Percentiles rank a stretch among this genome's conserved stretches.
Evolutionary conservation across 139 green algal species (phyloP).

Genomic region (Astrephomene gubernaculifera): DNA sequence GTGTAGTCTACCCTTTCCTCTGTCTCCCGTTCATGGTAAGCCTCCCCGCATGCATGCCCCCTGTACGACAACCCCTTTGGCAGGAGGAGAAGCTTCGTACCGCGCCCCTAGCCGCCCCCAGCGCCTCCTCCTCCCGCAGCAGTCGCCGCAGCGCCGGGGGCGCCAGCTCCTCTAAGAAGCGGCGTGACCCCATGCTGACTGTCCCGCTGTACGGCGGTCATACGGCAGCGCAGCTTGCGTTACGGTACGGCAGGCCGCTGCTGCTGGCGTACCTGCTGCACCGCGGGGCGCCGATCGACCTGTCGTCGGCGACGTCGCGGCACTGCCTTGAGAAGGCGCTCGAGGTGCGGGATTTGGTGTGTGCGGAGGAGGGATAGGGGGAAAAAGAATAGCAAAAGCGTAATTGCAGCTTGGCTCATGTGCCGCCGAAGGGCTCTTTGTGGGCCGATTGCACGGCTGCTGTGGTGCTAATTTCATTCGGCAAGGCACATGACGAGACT

Average conservation of each 20-base stretch:
- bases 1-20: no score
- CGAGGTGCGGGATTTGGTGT: conserved; percentile 7
- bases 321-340: conserved; percentile 43
- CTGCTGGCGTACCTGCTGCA: conserved; percentile 44
- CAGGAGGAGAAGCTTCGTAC: conserved; percentile 34
- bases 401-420: no score
- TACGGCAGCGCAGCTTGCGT: conserved; percentile 25
- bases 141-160: neutral
- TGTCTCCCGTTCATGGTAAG: no score
- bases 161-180: neutral
- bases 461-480: no score
- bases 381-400: no score
- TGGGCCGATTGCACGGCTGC: no score
- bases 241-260: conserved; percentile 36
- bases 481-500: no score
- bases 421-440: no score
- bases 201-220: conserved; percentile 42
- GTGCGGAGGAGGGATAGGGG: no score
- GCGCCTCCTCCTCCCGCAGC: no score
- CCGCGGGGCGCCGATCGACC: conserved; percentile 33
- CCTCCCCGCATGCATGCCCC: no score
- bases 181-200: conserved; percentile 34
- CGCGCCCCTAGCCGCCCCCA: neutral
- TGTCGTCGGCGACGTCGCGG: conserved; percentile 18
- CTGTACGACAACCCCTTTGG: neutral